Base-by-base conservation (phyloP, 441 rosid genomes). In the Adansonia gregorii region DNA sequence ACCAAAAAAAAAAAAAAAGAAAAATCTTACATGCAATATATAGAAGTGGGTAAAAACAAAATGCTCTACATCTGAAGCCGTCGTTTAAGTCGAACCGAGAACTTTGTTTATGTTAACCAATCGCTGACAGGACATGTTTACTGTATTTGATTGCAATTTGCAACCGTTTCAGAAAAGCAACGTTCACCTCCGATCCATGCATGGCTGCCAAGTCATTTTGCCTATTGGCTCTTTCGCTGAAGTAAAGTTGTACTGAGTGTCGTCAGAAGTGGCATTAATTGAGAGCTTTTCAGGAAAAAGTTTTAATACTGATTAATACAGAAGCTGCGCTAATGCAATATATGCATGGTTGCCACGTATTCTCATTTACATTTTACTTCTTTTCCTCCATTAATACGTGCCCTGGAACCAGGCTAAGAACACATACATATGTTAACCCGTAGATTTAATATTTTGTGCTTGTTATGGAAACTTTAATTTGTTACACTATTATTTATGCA, bases 131-230 rank as follows among this genome's bases (percentile, higher is more conserved):
- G 15, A 12, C 24, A 43, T 51, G 4, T 31, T 31, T 31, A 31
- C 35, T 31, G 35, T 20, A 17, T 3, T 0, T 74, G 59, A 31
- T n/a, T 51, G 39, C 39, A 35, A 35, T 35, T 35, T 35, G 56
- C 56, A 2, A 20, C 73, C 12, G 59, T 6, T 66, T 69, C 3
- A 35, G 39, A 51, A 71, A 24, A 39, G 35, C 24, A 8, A 19
- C 12, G 10, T 6, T 17, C 15, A 35, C 45, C 64, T 35, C 39
- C 4, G 39, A 35, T 76, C 39, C 72, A 45, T 75, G 86, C 91
- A 88, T 82, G 87, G 79, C 58, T 78, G 82, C 85, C 87, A 72
- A 58, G 60, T 45, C 67, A 59, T 60, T 73, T 71, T 76, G 85
- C 70, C 76, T 3, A 27, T 41, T 43, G 52, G 8, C 49, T 5